These are phyloP conservation scores for Coemansia sp. DNA, from an alignment of 192 early-diverging fungal genomes.

Conservation along the genomic window DNA sequence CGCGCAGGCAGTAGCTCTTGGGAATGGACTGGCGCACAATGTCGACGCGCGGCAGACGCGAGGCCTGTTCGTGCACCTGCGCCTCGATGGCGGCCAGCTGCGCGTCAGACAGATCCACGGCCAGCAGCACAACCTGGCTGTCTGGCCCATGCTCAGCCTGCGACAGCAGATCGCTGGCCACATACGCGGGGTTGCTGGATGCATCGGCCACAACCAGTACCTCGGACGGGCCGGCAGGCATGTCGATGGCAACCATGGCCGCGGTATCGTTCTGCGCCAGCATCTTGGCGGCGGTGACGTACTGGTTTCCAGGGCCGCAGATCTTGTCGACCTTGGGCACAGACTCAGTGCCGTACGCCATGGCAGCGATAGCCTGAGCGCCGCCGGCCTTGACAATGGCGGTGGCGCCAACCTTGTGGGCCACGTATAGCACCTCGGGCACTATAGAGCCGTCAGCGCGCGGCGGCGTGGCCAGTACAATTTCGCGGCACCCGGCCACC, in stretches of 20 bases:
- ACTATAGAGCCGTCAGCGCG: constrained; percentile 84
- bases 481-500: constrained; percentile 94
- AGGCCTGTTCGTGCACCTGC: constrained; percentile 80
- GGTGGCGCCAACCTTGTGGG: constrained; percentile 93
- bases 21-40: constrained; percentile 87
- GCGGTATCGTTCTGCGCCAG: constrained; percentile 90
- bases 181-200: constrained; percentile 80
- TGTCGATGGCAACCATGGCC: constrained; percentile 94
- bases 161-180: constrained; percentile 91
- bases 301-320: constrained; percentile 99
- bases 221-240: constrained; percentile 99
- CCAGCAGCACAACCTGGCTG: constrained; percentile 93
- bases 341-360: constrained; percentile 97
- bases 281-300: constrained; percentile 99
- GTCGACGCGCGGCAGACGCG: constrained; percentile 77
- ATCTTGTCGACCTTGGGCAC: constrained; percentile 99
- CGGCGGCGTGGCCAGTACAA: constrained; percentile 95
- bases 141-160: constrained; percentile 98
- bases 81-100: constrained; percentile 74
- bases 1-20: constrained; percentile 77
- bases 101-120: constrained; percentile 66
- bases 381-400: constrained; percentile 92
- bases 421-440: constrained; percentile 98
- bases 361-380: constrained; percentile 96
- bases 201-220: constrained; percentile 95